These are phyloP conservation scores for Phaeosphaeria sp. DNA, from an alignment of 2,329 filamentous ascomycete species.

Conservation along the genomic window DNA sequence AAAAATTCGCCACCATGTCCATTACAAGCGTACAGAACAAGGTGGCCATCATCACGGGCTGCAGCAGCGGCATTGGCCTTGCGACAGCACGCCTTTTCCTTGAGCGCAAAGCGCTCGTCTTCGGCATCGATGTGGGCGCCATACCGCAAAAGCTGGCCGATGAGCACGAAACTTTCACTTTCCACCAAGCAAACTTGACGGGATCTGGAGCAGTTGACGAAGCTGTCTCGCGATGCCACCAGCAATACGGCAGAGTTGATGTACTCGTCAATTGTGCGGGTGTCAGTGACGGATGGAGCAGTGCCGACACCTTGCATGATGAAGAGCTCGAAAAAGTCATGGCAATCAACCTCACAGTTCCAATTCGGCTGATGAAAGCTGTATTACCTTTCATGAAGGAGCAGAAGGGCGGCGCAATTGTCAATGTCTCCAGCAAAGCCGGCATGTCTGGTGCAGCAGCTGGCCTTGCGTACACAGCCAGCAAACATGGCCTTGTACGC, in stretches of 20 bases:
- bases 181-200: slow-evolving; percentile 34
- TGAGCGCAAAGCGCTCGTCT: slow-evolving; percentile 32
- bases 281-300: slow-evolving; percentile 52
- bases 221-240: slow-evolving; percentile 31
- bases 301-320: slow-evolving; percentile 50
- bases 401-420: slow-evolving; percentile 49
- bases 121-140: slow-evolving; percentile 35
- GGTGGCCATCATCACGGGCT: slow-evolving; percentile 37
- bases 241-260: slow-evolving; percentile 41
- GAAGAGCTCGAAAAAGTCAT: slow-evolving; percentile 52
- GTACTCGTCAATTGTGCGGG: slow-evolving; percentile 57
- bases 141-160: slow-evolving; percentile 23
- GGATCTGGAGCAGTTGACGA: slow-evolving; percentile 25
- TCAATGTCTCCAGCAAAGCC: slow-evolving; percentile 48
- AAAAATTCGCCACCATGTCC: slow-evolving; percentile 15
- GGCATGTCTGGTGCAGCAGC: slow-evolving; percentile 48
- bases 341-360: slow-evolving; percentile 53
- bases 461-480: slow-evolving; percentile 56
- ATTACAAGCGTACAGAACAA: slow-evolving; percentile 32
- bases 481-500: slow-evolving; percentile 53
- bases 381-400: slow-evolving; percentile 53
- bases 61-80: slow-evolving; percentile 40
- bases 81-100: slow-evolving; percentile 35
- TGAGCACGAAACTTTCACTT: slow-evolving; percentile 25
- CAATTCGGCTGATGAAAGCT: slow-evolving; percentile 54